Base-by-base conservation (phyloP, 1,139 yeast genomes). In the Saccharomyces hybrid region DNA sequence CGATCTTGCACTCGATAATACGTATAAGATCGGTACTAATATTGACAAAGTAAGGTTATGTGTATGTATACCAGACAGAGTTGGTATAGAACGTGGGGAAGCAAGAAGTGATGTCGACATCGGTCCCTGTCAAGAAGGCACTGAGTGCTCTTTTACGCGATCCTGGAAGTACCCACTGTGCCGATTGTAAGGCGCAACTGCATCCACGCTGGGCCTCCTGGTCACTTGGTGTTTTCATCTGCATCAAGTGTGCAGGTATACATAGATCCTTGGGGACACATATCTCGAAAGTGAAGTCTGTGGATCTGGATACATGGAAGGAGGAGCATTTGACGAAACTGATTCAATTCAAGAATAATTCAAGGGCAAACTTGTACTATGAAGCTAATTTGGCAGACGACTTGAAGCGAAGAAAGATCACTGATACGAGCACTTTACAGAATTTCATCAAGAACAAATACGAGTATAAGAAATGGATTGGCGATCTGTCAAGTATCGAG, bases 121-220 rank as follows among this genome's bases (percentile, higher is more conserved):
- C 67, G 8, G 60, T 65, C 27, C 61, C 62, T n/a, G 64, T 65
- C n/a, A 63, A 64, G 51, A 61, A 81, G 67, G 84, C 88, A 49
- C 76, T 90, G 60, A 82, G 82, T 68, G 84, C 85, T 52, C 76
- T 91, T 47, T 78, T 91, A 51, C 84, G 81, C 59, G 96, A 89
- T 62, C 82, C 83, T 0, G 81, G 82, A 48, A 93, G 93, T 74
- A 82, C 80, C 67, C 73, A 75, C 51, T 93, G 99, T 71, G 96
- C 93, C 1, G 99, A 93, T 70, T 93, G 99, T 73, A 93, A 93
- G 70, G 78, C 83, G 0, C 79, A 93, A 16, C 81, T 86, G 47
- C 96, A 91, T 71, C 99, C 99, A 14, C 78, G 99, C 54, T 93
- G 99, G 99, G 97, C 98, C 8, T 85, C 95, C 25, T 93, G 98